Evolutionary conservation across 805 yeast species (phyloP), one percentile per base, ranked within the genome.

Genomic region (Starmerella ratchasimensis): DNA sequence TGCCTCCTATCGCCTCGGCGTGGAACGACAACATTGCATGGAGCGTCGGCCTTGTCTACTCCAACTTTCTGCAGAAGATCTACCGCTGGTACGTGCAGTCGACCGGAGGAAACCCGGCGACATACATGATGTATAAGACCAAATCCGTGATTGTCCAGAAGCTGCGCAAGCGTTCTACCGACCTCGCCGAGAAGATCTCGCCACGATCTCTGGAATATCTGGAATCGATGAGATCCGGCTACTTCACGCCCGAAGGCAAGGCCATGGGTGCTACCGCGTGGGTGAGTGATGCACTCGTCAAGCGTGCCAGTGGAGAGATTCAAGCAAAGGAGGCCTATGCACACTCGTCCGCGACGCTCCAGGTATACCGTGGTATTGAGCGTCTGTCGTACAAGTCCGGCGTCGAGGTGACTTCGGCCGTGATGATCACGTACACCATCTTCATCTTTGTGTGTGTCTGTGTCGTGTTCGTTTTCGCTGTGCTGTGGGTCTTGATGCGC

Each of bases 71-170:
- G 94, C 94, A 86, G 59, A 58, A 65, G 30, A 80, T 83, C 45
- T 78, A 90, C 47, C 72, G 77, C 56, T 88, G 98, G 98, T 88
- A 88, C 58, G 76, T 88, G 36, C 95, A 88, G 61, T 65, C 90
- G 21, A 84, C 96, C 1, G 96, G 96, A 34, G 96, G 96, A 29
- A 60, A 69, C 1, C 94, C 95, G 23, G 61, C 80, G 4, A 65
- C 77, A 29, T 74, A 76, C 52, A 61, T 80, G 44, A 30, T 46
- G 4, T 68, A 74, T 13, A 68, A 75, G 3, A 69, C 79, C 2
- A 65, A 69, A 34, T 74, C 80, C 33, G 72, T 83, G 27, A 63
- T 86, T 56, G 80, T 80, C 17, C 95, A 88, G 60, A 65, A 71
- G 76, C 32, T 56, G 28, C 31, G 35, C 2, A 26, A 24, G 20